phyloP scores from a whole-genome alignment of 139 green algal genomes.

The Tetradesmus obliquus region DNA sequence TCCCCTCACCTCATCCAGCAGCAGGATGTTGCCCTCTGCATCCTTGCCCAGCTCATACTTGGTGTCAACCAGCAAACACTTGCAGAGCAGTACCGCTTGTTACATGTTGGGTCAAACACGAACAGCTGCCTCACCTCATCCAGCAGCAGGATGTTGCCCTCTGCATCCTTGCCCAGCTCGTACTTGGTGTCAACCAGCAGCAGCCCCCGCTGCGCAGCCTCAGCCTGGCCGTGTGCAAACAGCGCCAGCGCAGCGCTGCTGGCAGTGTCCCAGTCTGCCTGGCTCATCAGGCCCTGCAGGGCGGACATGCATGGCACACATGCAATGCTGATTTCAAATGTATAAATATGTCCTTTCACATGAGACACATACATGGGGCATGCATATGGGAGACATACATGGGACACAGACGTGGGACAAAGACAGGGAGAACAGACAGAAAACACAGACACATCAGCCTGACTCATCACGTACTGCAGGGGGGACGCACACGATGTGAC shows the following conservation, averaged over 20 bases:
- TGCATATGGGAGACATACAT: too few species aligned
- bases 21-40: constrained; percentile 72
- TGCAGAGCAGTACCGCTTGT: background rate
- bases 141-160: constrained; percentile 77
- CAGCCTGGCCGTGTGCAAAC: constrained; percentile 91
- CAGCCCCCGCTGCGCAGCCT: constrained; percentile 88
- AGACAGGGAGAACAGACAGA: too few species aligned
- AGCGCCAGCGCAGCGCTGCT: constrained; percentile 82
- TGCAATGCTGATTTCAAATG: too few species aligned
- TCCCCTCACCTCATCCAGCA: constrained; percentile 64
- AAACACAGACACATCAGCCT: too few species aligned
- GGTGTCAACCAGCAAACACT: constrained; percentile 92
- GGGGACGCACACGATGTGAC: too few species aligned
- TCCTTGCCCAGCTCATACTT: constrained; percentile 96
- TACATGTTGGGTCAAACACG: too few species aligned
- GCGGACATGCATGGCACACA: background rate
- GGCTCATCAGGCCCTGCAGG: constrained; percentile 84
- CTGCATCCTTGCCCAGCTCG: constrained; percentile 86
- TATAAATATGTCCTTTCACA: too few species aligned
- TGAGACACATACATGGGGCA: too few species aligned
- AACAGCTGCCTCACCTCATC: constrained; percentile 60
- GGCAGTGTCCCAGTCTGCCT: constrained; percentile 84
- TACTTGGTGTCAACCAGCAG: constrained; percentile 99
- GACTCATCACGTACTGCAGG: too few species aligned
- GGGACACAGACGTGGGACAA: too few species aligned